Conservation (phyloP, 2,329 filamentous ascomycete species). For the Aspergillus sp. region DNA sequence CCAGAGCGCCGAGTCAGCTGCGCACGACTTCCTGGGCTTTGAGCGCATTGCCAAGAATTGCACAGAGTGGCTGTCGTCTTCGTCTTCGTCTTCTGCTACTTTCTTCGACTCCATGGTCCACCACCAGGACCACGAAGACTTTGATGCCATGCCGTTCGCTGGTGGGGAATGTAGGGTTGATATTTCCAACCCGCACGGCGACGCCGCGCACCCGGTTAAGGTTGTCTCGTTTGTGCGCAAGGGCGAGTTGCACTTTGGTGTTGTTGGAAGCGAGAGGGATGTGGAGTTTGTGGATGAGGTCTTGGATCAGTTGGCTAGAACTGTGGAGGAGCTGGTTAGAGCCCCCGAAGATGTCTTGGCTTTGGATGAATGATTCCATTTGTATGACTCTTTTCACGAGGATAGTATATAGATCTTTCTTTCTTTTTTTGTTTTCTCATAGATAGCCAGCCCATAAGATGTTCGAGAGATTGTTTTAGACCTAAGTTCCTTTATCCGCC, state of each 20-base stretch:
- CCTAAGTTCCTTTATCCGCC: neutral
- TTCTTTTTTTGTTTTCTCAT: neutral
- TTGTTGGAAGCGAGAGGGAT: constrained; percentile 55
- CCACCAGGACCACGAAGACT: constrained; percentile 62
- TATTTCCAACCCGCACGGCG: constrained; percentile 60
- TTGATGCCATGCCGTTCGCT: constrained; percentile 51
- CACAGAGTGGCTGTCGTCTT: constrained; percentile 42
- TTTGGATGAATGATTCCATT: neutral
- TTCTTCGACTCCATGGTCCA: constrained; percentile 58
- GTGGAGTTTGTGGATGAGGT: constrained; percentile 51
- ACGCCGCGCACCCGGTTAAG: constrained; percentile 38
- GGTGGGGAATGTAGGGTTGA: constrained; percentile 49
- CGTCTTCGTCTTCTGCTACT: constrained; percentile 20
- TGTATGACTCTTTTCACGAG: neutral
- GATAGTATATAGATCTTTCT: neutral
- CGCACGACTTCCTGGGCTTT: constrained; percentile 55
- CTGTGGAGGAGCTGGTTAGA: constrained; percentile 39
- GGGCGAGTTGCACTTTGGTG: constrained; percentile 60
- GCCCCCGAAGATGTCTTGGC: neutral
- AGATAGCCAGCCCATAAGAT: neutral
- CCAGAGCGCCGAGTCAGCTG: constrained; percentile 54
- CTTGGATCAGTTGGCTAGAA: constrained; percentile 51
- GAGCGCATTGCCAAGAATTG: constrained; percentile 50
- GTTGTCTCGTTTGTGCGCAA: constrained; percentile 48
- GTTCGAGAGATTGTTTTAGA: neutral